A percentile compares a stretch with the other conserved stretches of the same genome.
Evolutionary conservation across 192 early-diverging fungal species (phyloP).

Genomic region (Backusella tarrabulga): DNA sequence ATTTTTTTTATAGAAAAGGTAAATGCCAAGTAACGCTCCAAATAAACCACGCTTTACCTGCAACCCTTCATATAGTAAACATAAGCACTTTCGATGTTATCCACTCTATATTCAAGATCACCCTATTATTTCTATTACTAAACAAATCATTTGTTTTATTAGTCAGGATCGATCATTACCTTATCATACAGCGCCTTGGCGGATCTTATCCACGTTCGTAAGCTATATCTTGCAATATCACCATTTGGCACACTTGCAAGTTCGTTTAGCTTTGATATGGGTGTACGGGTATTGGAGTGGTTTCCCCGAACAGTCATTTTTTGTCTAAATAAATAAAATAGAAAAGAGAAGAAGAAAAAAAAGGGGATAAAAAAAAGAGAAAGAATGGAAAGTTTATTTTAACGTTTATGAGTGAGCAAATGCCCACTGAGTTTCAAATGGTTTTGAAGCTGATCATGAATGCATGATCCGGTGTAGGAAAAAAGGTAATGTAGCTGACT

Average conservation of each 20-base stretch:
- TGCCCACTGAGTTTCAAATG: not conserved
- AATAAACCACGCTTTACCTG: slow-evolving; percentile 10
- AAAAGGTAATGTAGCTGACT: too few relatives aligned
- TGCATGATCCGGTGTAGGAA: not conserved
- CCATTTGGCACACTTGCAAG: slow-evolving; percentile 4
- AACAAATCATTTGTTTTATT: not conserved
- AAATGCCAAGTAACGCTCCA: not conserved
- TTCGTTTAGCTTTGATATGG: not conserved
- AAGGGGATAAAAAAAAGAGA: not conserved
- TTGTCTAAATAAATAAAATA: not conserved
- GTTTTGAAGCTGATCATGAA: not conserved
- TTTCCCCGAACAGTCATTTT: not conserved
- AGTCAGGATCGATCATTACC: not conserved
- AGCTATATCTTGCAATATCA: slow-evolving; percentile 9
- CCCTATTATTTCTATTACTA: slow-evolving; percentile 14
- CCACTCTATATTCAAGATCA: slow-evolving; percentile 6
- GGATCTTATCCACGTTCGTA: slow-evolving; percentile 9
- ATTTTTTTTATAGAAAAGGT: not conserved
- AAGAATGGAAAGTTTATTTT: not conserved
- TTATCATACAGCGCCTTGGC: slow-evolving; percentile 15
- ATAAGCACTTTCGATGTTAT: slow-evolving; percentile 33
- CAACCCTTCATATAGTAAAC: slow-evolving; percentile 36
- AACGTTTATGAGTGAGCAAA: not conserved
- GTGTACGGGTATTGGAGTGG: not conserved
- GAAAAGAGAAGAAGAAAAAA: not conserved